Evolutionary conservation across 306 rosid genomes (phyloP).

Genomic region (Spatholobus suberectus): DNA sequence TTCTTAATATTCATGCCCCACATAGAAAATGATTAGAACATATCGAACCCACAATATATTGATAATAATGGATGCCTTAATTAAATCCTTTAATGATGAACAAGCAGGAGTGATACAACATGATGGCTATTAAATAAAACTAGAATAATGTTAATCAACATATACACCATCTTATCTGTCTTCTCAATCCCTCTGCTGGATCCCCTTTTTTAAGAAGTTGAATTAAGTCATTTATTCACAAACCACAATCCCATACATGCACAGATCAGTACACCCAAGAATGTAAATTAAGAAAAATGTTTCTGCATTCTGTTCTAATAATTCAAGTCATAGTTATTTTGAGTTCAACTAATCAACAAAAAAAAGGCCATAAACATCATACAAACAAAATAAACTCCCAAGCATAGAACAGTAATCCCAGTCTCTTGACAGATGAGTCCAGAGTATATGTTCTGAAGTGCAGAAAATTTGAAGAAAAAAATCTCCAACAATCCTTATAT

Average conservation of each 20-base stretch:
- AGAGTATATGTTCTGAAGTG: constrained; percentile 7
- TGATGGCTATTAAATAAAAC: constrained; percentile 26
- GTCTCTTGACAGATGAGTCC: constrained; percentile 20
- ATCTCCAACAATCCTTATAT: background rate
- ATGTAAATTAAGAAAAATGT: constrained; percentile 18
- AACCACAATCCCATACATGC: constrained; percentile 17
- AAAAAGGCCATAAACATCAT: constrained; percentile 18
- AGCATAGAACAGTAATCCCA: constrained; percentile 13
- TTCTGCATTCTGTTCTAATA: constrained; percentile 29
- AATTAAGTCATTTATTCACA: constrained; percentile 18
- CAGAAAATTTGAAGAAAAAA: constrained; percentile 18
- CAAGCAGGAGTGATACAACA: constrained; percentile 19
- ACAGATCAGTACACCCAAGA: constrained; percentile 29
- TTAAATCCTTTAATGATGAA: constrained; percentile 37
- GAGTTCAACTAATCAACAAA: constrained; percentile 17
- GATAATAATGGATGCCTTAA: constrained; percentile 38
- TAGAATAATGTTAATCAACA: constrained; percentile 33
- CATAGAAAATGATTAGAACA: constrained; percentile 30
- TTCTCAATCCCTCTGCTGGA: background rate
- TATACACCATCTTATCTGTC: background rate
- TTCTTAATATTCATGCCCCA: constrained; percentile 30
- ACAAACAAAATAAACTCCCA: background rate
- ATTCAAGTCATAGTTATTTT: constrained; percentile 8
- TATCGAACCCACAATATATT: constrained; percentile 18
- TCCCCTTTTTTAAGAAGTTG: constrained; percentile 30